These are phyloP conservation scores for Haplosporangium sp. DNA, from an alignment of 371 early-diverging fungal genomes.

Conservation along the genomic window DNA sequence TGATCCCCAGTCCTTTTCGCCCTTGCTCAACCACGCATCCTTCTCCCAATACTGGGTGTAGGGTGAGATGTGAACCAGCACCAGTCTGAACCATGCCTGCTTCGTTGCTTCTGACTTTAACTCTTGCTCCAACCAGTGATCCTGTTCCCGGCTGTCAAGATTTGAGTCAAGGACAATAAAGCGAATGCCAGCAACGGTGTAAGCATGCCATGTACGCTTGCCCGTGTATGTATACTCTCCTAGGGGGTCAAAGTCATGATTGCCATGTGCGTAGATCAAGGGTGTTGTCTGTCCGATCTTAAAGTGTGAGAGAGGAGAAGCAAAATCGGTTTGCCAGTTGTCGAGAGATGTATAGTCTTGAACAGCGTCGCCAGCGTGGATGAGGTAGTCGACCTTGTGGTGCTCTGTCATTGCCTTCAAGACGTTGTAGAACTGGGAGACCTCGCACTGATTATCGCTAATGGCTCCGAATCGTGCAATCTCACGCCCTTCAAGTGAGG, in stretches of 20 bases:
- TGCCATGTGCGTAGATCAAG: constrained; percentile 79
- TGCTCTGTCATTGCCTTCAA: constrained; percentile 58
- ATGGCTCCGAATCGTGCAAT: constrained; percentile 69
- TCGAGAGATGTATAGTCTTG: constrained; percentile 67
- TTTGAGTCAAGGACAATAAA: constrained; percentile 81
- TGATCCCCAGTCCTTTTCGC: constrained; percentile 78
- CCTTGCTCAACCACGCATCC: constrained; percentile 71
- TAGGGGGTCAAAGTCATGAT: constrained; percentile 75
- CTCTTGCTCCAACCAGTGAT: constrained; percentile 70
- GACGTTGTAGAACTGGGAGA: constrained; percentile 62
- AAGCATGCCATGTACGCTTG: constrained; percentile 67
- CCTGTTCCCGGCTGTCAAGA: constrained; percentile 69
- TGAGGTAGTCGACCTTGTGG: constrained; percentile 60
- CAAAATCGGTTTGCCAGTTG: constrained; percentile 82
- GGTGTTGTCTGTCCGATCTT: constrained; percentile 70
- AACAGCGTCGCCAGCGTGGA: constrained; percentile 78
- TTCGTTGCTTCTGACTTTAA: constrained; percentile 64
- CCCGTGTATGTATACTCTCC: constrained; percentile 63
- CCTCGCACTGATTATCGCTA: constrained; percentile 72
- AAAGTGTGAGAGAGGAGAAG: constrained; percentile 68
- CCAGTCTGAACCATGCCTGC: constrained; percentile 71
- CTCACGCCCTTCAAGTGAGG: constrained; percentile 39
- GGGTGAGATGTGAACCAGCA: constrained; percentile 84
- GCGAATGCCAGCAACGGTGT: constrained; percentile 70
- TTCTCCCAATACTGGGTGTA: constrained; percentile 86